A percentile compares a stretch with the other conserved stretches of the same genome.
Evolutionary conservation across 1,284 basidiomycete species (phyloP).

Genomic region (Puccinia horiana): DNA sequence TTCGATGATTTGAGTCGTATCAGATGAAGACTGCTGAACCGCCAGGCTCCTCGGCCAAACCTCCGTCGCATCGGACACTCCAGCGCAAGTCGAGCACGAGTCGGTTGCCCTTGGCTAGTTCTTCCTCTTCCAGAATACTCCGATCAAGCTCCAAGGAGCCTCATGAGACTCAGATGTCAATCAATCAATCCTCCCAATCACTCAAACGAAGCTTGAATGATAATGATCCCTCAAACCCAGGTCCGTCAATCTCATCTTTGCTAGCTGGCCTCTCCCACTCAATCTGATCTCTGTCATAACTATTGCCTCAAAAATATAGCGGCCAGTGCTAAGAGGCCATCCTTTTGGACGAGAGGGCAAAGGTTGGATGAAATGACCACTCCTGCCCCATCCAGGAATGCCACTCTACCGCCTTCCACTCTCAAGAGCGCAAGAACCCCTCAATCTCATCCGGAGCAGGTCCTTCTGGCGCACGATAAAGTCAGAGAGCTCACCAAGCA

Average conservation of each 20-base stretch:
- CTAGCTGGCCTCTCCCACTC: background rate
- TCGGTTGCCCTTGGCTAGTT: background rate
- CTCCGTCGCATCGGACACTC: background rate
- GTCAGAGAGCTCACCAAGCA: constrained; percentile 7
- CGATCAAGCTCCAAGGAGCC: constrained; percentile 5
- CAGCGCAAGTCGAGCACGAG: background rate
- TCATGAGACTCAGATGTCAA: background rate
- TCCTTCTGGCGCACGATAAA: constrained; percentile 37
- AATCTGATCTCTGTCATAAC: background rate
- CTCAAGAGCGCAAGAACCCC: background rate
- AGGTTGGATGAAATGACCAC: constrained; percentile 18
- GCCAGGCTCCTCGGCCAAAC: background rate
- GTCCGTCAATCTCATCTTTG: background rate
- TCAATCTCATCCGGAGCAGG: constrained; percentile 27
- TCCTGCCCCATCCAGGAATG: constrained; percentile 11
- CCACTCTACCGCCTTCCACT: constrained; percentile 36
- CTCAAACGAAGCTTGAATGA: constrained; percentile 18
- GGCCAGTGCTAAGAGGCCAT: background rate
- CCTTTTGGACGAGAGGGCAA: background rate
- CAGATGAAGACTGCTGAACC: background rate
- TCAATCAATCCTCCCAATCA: background rate
- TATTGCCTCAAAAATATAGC: background rate
- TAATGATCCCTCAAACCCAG: background rate
- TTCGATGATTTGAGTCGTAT: background rate
- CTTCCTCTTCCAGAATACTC: background rate